Conservation (phyloP, 2,329 filamentous ascomycete species). For the Plenodomus biglobosus region DNA sequence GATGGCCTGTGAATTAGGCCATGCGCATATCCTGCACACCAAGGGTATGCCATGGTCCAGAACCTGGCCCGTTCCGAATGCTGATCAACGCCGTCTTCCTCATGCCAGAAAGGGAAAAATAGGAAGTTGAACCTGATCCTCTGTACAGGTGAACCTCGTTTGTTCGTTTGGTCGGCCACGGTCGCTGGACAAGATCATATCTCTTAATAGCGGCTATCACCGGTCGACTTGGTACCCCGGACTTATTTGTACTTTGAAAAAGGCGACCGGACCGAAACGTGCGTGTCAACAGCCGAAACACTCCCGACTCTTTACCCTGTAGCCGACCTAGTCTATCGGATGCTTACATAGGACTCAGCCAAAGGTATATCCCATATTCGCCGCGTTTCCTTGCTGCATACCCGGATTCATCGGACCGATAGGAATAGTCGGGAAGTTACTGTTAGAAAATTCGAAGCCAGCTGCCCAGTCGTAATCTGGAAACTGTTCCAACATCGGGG, state of each 20-base stretch:
- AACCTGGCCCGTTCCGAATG: not conserved
- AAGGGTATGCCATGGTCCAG: not conserved
- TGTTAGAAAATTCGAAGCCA: constrained; percentile 39
- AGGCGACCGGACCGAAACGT: not conserved
- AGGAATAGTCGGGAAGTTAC: constrained; percentile 29
- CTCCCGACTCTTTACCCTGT: not conserved
- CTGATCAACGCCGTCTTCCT: not conserved
- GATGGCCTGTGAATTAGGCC: not conserved
- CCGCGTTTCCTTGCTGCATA: constrained; percentile 19
- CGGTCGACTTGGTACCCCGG: not conserved
- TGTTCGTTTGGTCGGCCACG: not conserved
- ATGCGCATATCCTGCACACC: not conserved
- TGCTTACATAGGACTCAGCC: constrained; percentile 8
- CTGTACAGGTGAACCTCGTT: too few relatives aligned
- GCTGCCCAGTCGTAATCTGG: constrained; percentile 44
- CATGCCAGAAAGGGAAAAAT: not conserved
- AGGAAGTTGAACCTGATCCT: not conserved
- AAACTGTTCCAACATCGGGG: constrained; percentile 40
- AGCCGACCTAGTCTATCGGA: not conserved
- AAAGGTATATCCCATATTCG: constrained; percentile 31
- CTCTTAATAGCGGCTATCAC: not conserved
- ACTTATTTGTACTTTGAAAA: not conserved
- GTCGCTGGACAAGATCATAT: not conserved
- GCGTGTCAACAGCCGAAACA: not conserved
- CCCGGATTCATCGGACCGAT: constrained; percentile 21